phyloP scores from a whole-genome alignment of 2,329 filamentous ascomycete species.

The Xylariaceae sp. region DNA sequence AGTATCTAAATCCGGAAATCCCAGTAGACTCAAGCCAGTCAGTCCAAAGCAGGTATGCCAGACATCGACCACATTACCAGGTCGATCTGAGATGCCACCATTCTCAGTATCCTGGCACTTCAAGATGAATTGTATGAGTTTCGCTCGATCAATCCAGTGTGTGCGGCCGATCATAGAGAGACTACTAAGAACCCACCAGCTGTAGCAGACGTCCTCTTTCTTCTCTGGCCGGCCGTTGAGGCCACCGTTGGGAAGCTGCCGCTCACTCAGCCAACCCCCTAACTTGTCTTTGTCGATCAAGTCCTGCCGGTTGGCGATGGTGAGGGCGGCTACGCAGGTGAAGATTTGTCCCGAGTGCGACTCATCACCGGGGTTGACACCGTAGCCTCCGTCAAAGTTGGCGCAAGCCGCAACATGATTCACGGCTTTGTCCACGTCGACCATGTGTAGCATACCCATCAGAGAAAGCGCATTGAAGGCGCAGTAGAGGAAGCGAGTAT shows the following conservation, averaged over 20 bases:
- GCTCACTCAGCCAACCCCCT: constrained; percentile 86
- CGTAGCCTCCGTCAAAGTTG: constrained; percentile 94
- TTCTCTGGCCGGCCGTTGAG: constrained; percentile 95
- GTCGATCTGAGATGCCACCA: constrained; percentile 85
- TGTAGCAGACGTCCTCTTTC: constrained; percentile 94
- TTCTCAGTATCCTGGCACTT: constrained; percentile 79
- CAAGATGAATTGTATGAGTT: constrained; percentile 78
- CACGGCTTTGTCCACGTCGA: constrained; percentile 78
- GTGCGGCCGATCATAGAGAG: constrained; percentile 81
- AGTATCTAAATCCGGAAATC: constrained; percentile 69
- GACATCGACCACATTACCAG: constrained; percentile 93
- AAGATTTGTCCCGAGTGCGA: constrained; percentile 95
- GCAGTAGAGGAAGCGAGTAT: constrained; percentile 90
- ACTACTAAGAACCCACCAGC: constrained; percentile 96
- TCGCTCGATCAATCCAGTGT: constrained; percentile 88
- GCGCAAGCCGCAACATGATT: constrained; percentile 74
- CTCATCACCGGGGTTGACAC: constrained; percentile 83
- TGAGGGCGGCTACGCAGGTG: constrained; percentile 82
- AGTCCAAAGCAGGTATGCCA: constrained; percentile 92
- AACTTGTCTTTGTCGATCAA: constrained; percentile 78
- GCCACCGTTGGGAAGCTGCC: constrained; percentile 81
- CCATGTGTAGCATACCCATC: constrained; percentile 65
- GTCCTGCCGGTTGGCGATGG: constrained; percentile 78
- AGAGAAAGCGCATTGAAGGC: constrained; percentile 87
- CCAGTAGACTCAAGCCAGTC: constrained; percentile 80